Base-by-base conservation (phyloP, 192 early-diverging fungal species). In the Backusella macrospora region DNA sequence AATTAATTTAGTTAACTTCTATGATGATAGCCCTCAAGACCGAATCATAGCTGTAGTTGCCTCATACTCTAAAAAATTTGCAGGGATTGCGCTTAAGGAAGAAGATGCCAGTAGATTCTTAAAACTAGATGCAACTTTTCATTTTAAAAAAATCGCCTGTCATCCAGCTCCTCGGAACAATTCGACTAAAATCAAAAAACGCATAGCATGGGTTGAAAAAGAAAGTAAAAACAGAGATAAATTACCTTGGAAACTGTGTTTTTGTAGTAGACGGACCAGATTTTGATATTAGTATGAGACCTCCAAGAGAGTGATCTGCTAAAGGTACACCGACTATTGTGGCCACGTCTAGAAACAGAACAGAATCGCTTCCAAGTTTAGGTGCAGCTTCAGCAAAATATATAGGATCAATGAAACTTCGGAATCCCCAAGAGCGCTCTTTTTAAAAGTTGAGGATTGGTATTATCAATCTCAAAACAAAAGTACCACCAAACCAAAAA, bases 251-350 rank as follows among this genome's bases (percentile, higher is more conserved):
- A 34, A 43, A 71, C 34, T 59, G 70, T 39, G 34, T 71, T 59
- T 71, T 71, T 43, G 37, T 71, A 46, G 37, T 71, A 46, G 70
- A 71, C 16, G 52, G 62, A 71, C 39, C 70, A 40, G 70, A 5
- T 13, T 71, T 59, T 59, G 10, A 71, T 71, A 68, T 34, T 34
- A 34, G 2, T 34, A 34, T 34, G 29, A 34, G 2, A 34, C 29
- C 29, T 34, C 29, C 29, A 40, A 13, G 47, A 68, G 12, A 26
- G 16, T 62, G 70, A 16, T 59, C 49, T 48, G 23, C 14, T 8
- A 46, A 59, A 26, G 49, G 49, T 34, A 52, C 49, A 39, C 70
- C 70, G n/a, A 37, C 70, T 40, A 40, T 42, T 21, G 70, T 55
- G 10, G 62, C 52, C 14, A 52, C 44, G 15, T 52, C 70, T 23